Conservation (phyloP, 768 basidiomycete genomes). For the Mycena albidolilacea region DNA sequence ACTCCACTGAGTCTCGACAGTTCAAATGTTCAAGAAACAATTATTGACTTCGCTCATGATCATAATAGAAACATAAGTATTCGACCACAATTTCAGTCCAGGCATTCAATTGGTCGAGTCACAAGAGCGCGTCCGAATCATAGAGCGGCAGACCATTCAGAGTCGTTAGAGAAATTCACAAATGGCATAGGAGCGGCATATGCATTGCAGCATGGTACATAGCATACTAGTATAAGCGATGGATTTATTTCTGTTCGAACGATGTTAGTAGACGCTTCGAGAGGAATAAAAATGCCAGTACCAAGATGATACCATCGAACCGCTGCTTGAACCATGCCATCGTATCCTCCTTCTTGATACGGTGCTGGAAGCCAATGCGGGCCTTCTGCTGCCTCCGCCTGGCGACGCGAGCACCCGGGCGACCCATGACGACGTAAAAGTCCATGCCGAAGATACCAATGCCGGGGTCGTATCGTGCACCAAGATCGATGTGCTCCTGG, state of each 20-base stretch:
- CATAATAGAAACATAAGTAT: not conserved
- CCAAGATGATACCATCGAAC: constrained; percentile 97
- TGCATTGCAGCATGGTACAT: constrained; percentile 41
- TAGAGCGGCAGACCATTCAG: not conserved
- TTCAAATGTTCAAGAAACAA: too few relatives aligned
- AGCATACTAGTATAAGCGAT: constrained; percentile 29
- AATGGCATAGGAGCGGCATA: constrained; percentile 28
- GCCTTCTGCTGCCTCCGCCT: constrained; percentile 92
- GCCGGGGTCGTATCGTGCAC: constrained; percentile 97
- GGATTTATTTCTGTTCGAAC: constrained; percentile 37
- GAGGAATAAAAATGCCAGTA: constrained; percentile 49
- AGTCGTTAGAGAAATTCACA: not conserved
- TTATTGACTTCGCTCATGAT: not conserved
- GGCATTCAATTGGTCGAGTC: not conserved
- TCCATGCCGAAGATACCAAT: constrained; percentile 99
- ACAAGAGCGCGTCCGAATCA: too few relatives aligned
- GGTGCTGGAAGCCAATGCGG: constrained; percentile 89
- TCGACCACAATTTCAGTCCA: not conserved
- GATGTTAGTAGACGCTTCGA: constrained; percentile 7
- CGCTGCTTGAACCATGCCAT: constrained; percentile 99
- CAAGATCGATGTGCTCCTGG: constrained; percentile 99
- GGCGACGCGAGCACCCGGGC: constrained; percentile 93
- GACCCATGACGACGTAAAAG: constrained; percentile 98
- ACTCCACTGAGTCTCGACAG: too few relatives aligned
- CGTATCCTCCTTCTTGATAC: constrained; percentile 95